Conservation (phyloP, 257 asterid species). For the Rehmannia glutinosa region DNA sequence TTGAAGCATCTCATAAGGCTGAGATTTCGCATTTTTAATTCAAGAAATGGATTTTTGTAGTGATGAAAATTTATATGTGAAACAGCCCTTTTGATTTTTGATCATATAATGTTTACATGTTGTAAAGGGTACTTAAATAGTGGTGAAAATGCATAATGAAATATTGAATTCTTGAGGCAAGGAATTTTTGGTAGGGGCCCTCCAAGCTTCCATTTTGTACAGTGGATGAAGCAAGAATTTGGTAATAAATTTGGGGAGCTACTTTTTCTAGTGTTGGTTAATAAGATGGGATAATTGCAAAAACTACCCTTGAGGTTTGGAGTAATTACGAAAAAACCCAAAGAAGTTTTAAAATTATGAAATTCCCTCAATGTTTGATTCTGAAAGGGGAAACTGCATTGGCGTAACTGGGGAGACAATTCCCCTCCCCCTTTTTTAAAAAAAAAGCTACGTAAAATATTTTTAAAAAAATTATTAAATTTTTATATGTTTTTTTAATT, state of each 20-base stretch:
- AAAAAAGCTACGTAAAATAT: too few species aligned
- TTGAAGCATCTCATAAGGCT: constrained; percentile 59
- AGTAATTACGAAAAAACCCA: too few species aligned
- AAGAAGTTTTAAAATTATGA: too few species aligned
- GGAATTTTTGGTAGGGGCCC: constrained; percentile 32
- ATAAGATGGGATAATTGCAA: too few species aligned
- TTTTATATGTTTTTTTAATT: too few species aligned
- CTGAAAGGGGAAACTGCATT: too few species aligned
- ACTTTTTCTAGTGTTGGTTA: constrained; percentile 19
- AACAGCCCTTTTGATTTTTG: not conserved
- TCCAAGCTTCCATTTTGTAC: constrained; percentile 14
- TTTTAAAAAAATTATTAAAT: too few species aligned
- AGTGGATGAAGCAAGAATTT: constrained; percentile 18
- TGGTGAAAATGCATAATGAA: not conserved
- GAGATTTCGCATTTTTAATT: constrained; percentile 19
- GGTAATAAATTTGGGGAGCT: constrained; percentile 9
- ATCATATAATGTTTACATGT: not conserved
- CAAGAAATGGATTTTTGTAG: not conserved
- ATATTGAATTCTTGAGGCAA: constrained; percentile 19
- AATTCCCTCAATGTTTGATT: too few species aligned
- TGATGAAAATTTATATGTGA: not conserved
- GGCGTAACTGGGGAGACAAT: too few species aligned
- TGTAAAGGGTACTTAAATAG: constrained; percentile 8
- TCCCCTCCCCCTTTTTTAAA: too few species aligned
- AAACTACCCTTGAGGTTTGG: too few species aligned